Base-by-base conservation (phyloP, 441 rosid genomes). In the Adansonia gregorii region DNA sequence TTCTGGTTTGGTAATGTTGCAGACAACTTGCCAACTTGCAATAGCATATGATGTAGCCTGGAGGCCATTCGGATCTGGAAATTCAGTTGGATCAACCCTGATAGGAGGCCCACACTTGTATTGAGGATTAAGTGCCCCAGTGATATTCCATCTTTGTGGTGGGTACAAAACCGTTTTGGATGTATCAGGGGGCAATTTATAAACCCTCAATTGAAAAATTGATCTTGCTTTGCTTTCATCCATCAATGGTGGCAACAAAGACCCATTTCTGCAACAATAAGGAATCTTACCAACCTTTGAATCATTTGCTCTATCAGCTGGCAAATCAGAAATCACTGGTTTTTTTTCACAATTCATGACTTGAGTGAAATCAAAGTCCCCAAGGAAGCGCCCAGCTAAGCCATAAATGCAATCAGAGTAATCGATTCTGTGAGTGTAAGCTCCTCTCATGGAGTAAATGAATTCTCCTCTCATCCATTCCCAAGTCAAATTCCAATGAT, bases 401-500 rank as follows among this genome's bases (percentile, higher is more conserved):
- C 98, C 93, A 7, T 84, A 88, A 69, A 95, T 35, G 80, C 99
- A 95, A 8, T 76, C 86, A 0, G 87, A 58, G 0, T 69, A 73
- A 72, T 85, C 88, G 52, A 78, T 85, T 68, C 35, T 71, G 60
- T 82, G 90, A 17, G 93, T 86, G 80, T 82, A 90, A 39, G 96
- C 99, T 65, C 98, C 98, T 78, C 89, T 86, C 91, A 95, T 79
- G 7, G 88, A 67, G 81, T 78, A 31, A 41, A 93, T 91, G 85
- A 95, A 95, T 83, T 95, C 99, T 2, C 92, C 92, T 63, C 92
- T 82, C 89, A 87, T 90, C 98, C 99, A 95, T 71, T 92, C 94
- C 97, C 97, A 95, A 9, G 97, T 93, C 22, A 95, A 71, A 82
- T 95, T 93, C 98, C 98, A 95, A 39, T 87, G 92, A 75, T 95